Base-by-base conservation (phyloP, 1,139 yeast genomes). In the Zygosaccharomyces sapae region DNA sequence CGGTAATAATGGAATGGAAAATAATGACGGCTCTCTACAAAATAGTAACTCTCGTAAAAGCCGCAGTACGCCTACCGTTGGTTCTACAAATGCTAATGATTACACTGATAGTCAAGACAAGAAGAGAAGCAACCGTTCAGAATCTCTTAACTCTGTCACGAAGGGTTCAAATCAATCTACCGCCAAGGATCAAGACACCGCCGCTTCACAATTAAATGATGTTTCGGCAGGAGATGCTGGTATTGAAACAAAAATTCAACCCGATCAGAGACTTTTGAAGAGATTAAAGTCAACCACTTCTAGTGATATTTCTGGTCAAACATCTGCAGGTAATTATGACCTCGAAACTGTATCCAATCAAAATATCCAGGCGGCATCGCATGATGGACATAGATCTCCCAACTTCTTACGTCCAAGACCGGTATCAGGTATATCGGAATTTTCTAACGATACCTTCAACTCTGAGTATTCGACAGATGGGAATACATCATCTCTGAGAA, bases 341-440 rank as follows among this genome's bases (percentile, higher is more conserved):
- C 52, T 53, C 18, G 61, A 56, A 41, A 46, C 57, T 3, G 48
- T 54, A 10, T 41, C 46, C 3, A 42, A 49, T 20, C 34, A 54
- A 9, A 38, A 38, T 9, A 38, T 29, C 8, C 30, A 38, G 18
- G 25, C 48, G 9, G 44, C 49, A 22, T 47, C 51, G 5, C 49
- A 45, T 19, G 60, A 53, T 18, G 42, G 43, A 12, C 50, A 49
- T 22, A 58, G 48, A 30, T 38, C 53, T 3, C 44, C 52, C 1
- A 47, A 51, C 18, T 37, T 53, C 5, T 33, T 53, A 18, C 66
- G 74, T 45, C 69, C 74, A 3, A 68, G 92, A 45, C 89, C 90
- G 1, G 72, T 80, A 4, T 83, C 90, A 0, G 77, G 82, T 67
- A 68, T 83, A 2, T 79, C 85, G 47, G 77, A 77, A 54, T 58